Percentiles rank a stretch among this genome's conserved stretches.
Conservation (phyloP, 352 stramenopile genomes). For the Pythium dissimile region DNA sequence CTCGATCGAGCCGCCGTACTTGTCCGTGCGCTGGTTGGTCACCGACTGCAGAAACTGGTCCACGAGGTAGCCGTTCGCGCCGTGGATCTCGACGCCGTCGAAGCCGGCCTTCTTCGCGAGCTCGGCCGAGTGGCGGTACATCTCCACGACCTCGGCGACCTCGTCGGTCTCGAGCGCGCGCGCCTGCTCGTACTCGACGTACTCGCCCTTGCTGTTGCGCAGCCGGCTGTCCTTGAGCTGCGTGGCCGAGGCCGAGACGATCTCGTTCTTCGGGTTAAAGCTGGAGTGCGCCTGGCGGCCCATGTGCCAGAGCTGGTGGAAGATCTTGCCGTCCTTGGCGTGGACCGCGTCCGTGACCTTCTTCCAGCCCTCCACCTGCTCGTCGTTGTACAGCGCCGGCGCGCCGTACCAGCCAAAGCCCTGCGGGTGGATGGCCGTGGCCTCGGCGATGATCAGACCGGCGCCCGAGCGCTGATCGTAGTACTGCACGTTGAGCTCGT, state of each 20-base stretch:
- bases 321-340: slow-evolving; percentile 19
- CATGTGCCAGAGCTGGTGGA: slow-evolving; percentile 67
- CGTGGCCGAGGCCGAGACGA: slow-evolving; percentile 30
- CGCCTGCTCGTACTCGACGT: slow-evolving; percentile 32
- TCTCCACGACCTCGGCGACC: slow-evolving; percentile 46
- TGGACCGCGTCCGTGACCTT: background rate
- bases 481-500: slow-evolving; percentile 21
- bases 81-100: slow-evolving; percentile 57
- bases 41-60: slow-evolving; percentile 73
- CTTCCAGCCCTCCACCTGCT: slow-evolving; percentile 7
- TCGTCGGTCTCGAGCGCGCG: slow-evolving; percentile 51
- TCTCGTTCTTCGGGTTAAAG: slow-evolving; percentile 28
- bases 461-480: slow-evolving; percentile 19
- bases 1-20: slow-evolving; percentile 65
- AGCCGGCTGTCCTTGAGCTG: background rate
- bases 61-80: slow-evolving; percentile 85
- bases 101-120: slow-evolving; percentile 44
- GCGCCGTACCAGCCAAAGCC: slow-evolving; percentile 5
- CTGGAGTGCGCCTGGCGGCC: slow-evolving; percentile 42
- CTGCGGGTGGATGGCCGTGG: background rate
- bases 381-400: slow-evolving; percentile 22
- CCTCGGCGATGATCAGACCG: slow-evolving; percentile 4
- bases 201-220: slow-evolving; percentile 8
- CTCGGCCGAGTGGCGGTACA: slow-evolving; percentile 42
- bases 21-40: slow-evolving; percentile 63